Base-by-base conservation (phyloP, 306 rosid genomes). In the Coriaria nepalensis region DNA sequence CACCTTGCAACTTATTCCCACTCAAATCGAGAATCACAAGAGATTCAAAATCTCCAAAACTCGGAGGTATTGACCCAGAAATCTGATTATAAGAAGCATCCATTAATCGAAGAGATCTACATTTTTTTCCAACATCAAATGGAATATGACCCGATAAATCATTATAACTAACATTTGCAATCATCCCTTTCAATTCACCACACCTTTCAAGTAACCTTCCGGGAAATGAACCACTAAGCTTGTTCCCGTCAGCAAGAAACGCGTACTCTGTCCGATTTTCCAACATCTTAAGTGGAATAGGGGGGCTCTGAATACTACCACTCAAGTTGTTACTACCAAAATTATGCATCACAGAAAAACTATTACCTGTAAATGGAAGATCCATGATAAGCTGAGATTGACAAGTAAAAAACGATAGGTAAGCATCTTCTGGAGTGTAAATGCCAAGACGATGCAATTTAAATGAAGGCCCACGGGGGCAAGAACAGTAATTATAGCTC, bases 201-300 rank as follows among this genome's bases (percentile, higher is more conserved):
- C 71, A 66, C 35, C 59, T 59, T 35, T 56, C 52, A 41, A 53
- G 46, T 40, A 59, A 40, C 15, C 37, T 59, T 41, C 53, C 29
- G 0, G 81, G 75, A 8, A 68, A 61, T 47, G 70, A 37, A 45
- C 77, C 90, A 45, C 33, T 73, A 67, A 80, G 73, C 56, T 49
- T 64, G 47, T 80, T 80, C 33, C 76, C 68, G 50, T 55, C 55
- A 61, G 61, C 65, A 33, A 70, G 55, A 60, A 65, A 66, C 20
- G 62, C 76, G 44, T 65, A 29, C 56, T 67, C 52, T 3, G 29
- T 3, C 29, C 29, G 29, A 0, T 41, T 13, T 33, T 13, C 43
- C 35, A 43, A 42, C 43, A 54, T 55, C 40, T 61, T 51, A 45
- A 44, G 52, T 51, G 61, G 48, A 49, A 79, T 76, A 20, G 77